Conservation (phyloP, 179 eudicot species). For the Nepenthes alata region DNA sequence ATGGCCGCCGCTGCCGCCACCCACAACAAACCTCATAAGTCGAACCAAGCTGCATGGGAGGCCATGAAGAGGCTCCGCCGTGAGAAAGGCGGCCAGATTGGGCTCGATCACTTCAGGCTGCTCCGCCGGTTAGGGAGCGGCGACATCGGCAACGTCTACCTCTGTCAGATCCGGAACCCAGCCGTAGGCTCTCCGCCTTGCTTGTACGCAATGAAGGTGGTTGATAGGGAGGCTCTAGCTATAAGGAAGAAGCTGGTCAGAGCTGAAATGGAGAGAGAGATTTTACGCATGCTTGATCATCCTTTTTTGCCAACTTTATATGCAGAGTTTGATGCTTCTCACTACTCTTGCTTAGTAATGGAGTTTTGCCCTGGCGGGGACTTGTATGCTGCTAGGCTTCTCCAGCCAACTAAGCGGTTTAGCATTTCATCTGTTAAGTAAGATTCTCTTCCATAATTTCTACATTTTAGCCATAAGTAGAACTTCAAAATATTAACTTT, state of each 20-base stretch:
- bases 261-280: constrained; percentile 73
- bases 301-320: constrained; percentile 76
- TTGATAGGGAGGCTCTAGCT: constrained; percentile 67
- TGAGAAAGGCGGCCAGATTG: constrained; percentile 34
- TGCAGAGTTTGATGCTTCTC: constrained; percentile 68
- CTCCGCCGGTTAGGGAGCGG: constrained; percentile 58
- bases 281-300: constrained; percentile 63
- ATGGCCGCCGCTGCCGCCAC: constrained; percentile 2
- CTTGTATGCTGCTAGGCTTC: constrained; percentile 47
- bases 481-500: too few relatives aligned
- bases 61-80: constrained; percentile 42
- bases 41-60: constrained; percentile 70
- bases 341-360: constrained; percentile 72
- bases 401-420: constrained; percentile 45
- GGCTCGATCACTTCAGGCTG: constrained; percentile 56
- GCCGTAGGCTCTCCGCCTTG: constrained; percentile 33
- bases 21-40: constrained; percentile 15
- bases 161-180: constrained; percentile 57
- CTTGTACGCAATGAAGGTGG: constrained; percentile 76
- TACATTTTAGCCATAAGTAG: too few relatives aligned
- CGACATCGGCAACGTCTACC: constrained; percentile 61
- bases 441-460: constrained; percentile 6
- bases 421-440: constrained; percentile 53
- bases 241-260: constrained; percentile 53
- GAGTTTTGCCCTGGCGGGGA: constrained; percentile 87